These are phyloP conservation scores for Leptographium wingfieldii DNA, from an alignment of 2,329 filamentous ascomycete species.

Conservation along the genomic window DNA sequence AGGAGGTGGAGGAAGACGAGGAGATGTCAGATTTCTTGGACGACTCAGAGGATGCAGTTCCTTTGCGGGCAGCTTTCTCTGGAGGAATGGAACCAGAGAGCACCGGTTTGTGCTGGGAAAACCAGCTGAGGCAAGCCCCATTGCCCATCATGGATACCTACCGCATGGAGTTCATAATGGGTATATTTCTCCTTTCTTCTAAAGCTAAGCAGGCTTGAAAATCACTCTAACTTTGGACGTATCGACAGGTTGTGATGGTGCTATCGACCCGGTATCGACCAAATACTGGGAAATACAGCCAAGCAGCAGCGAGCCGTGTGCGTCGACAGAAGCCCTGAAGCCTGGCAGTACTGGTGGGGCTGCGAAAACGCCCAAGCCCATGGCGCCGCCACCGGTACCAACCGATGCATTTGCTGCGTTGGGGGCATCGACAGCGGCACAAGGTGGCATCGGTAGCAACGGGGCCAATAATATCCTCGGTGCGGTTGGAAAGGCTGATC, in stretches of 20 bases:
- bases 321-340: not conserved
- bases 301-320: slow-evolving; percentile 8
- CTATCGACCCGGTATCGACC: slow-evolving; percentile 75
- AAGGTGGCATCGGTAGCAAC: not conserved
- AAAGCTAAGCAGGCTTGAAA: not conserved
- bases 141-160: slow-evolving; percentile 43
- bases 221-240: not conserved
- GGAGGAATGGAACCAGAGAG: slow-evolving; percentile 64
- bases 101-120: slow-evolving; percentile 77
- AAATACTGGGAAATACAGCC: slow-evolving; percentile 54
- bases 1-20: slow-evolving; percentile 56
- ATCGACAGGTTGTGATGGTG: slow-evolving; percentile 31
- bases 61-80: slow-evolving; percentile 43
- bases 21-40: slow-evolving; percentile 88
- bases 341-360: not conserved
- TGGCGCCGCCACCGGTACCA: slow-evolving; percentile 13
- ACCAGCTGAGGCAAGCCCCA: slow-evolving; percentile 32
- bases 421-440: not conserved
- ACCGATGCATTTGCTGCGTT: slow-evolving; percentile 12
- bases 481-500: not conserved
- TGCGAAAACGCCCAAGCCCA: slow-evolving; percentile 6
- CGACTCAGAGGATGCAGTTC: slow-evolving; percentile 60
- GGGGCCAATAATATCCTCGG: not conserved
- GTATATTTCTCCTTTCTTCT: slow-evolving; percentile 30
- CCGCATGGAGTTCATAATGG: slow-evolving; percentile 62